Base-by-base conservation (phyloP, 2,329 filamentous ascomycete species). In the Coleophoma eucalyptorum region DNA sequence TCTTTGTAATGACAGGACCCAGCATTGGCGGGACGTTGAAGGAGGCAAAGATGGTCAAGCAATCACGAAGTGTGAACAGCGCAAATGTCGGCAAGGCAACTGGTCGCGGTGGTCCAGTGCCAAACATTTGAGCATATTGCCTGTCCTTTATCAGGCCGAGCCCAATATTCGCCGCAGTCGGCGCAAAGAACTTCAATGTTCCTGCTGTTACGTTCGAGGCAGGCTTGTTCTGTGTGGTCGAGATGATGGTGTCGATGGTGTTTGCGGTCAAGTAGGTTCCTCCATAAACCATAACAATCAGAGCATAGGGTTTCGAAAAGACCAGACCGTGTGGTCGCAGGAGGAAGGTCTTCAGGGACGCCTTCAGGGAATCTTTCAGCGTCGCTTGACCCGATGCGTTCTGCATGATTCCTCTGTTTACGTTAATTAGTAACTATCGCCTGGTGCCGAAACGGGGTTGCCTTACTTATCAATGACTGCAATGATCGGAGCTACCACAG, bases 221-320 rank as follows among this genome's bases (percentile, higher is more conserved):
- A 33, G 83, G 73, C 15, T 73, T 69, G 62, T 80, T 72, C 45
- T 73, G 68, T 13, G 83, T 59, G 2, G 87, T 90, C 5, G 89
- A 86, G 42, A 83, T 74, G 44, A 82, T 68, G 0, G 93, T 97
- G 72, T 97, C 93, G 65, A 96, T 83, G 12, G 80, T 72, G 73
- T 97, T 97, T 56, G 93, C 92, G 1, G 89, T 90, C 12, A 94
- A 73, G 73, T 97, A 97, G 52, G 93, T 97, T 58, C 89, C 86
- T 54, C 85, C 89, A 76, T 97, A 97, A 41, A 96, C 76, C 69
- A 81, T 74, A 70, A 82, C 79, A 65, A 91, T 86, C 57, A 90
- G 77, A 43, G 73, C 81, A 61, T 87, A 87, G 1, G 87, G 86
- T 52, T 80, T 81, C 46, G 82, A 82, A 65, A 83, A 69, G 57